Percentiles rank a stretch among this genome's conserved stretches.
Conservation (phyloP, 331 rosid species). For the Saraca asoca region DNA sequence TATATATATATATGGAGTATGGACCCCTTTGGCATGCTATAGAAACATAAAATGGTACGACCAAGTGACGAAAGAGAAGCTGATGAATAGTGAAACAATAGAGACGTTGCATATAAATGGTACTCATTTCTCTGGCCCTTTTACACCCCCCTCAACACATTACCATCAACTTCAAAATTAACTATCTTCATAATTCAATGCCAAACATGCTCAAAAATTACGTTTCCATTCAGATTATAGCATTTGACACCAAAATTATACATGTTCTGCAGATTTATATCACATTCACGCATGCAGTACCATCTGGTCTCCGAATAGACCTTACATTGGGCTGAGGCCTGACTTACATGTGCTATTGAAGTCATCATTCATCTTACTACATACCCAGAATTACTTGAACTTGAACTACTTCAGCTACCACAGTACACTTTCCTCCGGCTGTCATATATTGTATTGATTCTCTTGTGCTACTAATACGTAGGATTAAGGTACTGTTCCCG, state of each 20-base stretch:
- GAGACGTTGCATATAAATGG: constrained; percentile 54
- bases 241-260: constrained; percentile 40
- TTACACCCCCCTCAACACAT: constrained; percentile 11
- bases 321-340: constrained; percentile 29
- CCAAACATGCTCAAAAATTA: constrained; percentile 38
- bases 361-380: not conserved
- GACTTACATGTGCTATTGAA: constrained; percentile 41
- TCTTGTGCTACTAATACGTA: no score
- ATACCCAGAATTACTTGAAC: no score
- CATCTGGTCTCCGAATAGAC: constrained; percentile 40
- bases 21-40: constrained; percentile 48
- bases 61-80: constrained; percentile 41
- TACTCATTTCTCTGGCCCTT: constrained; percentile 41
- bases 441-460: no score
- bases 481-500: no score
- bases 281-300: constrained; percentile 21
- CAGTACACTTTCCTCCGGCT: no score
- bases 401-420: no score
- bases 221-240: constrained; percentile 32
- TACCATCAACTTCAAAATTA: constrained; percentile 37
- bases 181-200: constrained; percentile 37
- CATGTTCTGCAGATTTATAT: constrained; percentile 36
- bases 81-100: constrained; percentile 45
- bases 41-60: constrained; percentile 33
- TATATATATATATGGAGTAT: constrained; percentile 14